phyloP scores from a whole-genome alignment of 495 filamentous ascomycete species.

The Extremus antarcticus region DNA sequence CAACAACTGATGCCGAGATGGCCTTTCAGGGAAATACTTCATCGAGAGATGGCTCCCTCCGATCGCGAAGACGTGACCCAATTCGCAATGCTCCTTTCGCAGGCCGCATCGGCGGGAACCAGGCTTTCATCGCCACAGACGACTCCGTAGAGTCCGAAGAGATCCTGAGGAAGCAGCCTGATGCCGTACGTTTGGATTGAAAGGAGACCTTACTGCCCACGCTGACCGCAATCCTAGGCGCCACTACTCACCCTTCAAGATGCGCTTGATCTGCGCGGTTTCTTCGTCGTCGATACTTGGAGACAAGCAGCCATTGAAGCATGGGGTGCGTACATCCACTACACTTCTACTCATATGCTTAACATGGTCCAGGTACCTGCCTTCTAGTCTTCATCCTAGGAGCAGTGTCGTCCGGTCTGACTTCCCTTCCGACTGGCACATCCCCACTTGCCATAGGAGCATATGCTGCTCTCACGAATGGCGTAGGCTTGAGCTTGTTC shows the following conservation, averaged over 20 bases:
- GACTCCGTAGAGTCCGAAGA: background rate
- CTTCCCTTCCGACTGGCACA: background rate
- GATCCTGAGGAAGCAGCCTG: slow-evolving; percentile 9
- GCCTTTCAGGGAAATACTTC: background rate
- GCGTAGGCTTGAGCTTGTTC: slow-evolving; percentile 15
- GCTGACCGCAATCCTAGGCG: background rate
- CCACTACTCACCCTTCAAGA: slow-evolving; percentile 3
- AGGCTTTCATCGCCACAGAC: slow-evolving; percentile 7
- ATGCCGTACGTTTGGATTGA: slow-evolving; percentile 15
- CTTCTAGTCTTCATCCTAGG: slow-evolving; percentile 6
- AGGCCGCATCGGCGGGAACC: slow-evolving; percentile 18
- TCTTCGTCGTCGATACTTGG: slow-evolving; percentile 11
- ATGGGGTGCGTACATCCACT: slow-evolving; percentile 3
- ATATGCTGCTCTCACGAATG: slow-evolving; percentile 6
- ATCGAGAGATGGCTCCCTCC: background rate
- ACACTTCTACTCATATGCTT: background rate
- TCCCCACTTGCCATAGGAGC: slow-evolving; percentile 6
- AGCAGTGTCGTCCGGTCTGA: slow-evolving; percentile 7
- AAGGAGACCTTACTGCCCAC: too few relatives aligned
- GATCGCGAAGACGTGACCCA: background rate
- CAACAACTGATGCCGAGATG: background rate
- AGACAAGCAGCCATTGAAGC: slow-evolving; percentile 12
- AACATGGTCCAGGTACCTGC: slow-evolving; percentile 1
- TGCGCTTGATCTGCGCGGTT: slow-evolving; percentile 7
- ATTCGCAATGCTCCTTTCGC: slow-evolving; percentile 6